Evolutionary conservation across 208 protist species (phyloP), one percentile per base, ranked within the genome.

Genomic region (Naegleria lovaniensis): DNA sequence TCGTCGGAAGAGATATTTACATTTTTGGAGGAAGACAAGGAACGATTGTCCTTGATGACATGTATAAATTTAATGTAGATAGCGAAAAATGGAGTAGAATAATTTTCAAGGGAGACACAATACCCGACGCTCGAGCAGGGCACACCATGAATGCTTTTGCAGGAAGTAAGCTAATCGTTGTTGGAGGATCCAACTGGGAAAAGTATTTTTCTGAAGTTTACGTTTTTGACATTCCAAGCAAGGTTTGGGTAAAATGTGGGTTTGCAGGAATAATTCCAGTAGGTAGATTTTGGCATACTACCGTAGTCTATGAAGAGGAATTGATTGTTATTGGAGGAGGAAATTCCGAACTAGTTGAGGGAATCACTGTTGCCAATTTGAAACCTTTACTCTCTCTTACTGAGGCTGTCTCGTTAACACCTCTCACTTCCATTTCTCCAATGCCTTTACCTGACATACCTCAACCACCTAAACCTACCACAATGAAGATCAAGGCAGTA

Each of bases 1-100:
- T 89, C 16, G 29, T 89, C 5, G n/a, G 22, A 0, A 38, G 51
- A 38, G 25, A 55, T 41, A 89, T 89, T 67, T 89, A 67, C 33
- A 25, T 89, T 36, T 89, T 89, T 89, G 85, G 85, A 38, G 85
- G 85, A 38, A 33, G 85, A 67, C 19, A 38, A 22, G 85, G 85
- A 67, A 67, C 43, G 5, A 67, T 67, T 29, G 7, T 89, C 16
- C 39, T 67, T 7, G 7, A 89, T 38, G 85, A 89, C 22, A 67
- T 67, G 7, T 89, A 89, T 40, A n/a, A 19, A 40, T 89, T 75
- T 38, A 40, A 58, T 29, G 51, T 40, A 11, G 36, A 67, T 33
- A 75, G 25, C 9, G 15, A 43, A 13, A 67, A 16, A 33, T 89
- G 85, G 85, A 38, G 7, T 43, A 59, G 59, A 39, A 67, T 89